Base-by-base conservation (phyloP, 352 stramenopile species). In the Globisporangium viniferum region DNA sequence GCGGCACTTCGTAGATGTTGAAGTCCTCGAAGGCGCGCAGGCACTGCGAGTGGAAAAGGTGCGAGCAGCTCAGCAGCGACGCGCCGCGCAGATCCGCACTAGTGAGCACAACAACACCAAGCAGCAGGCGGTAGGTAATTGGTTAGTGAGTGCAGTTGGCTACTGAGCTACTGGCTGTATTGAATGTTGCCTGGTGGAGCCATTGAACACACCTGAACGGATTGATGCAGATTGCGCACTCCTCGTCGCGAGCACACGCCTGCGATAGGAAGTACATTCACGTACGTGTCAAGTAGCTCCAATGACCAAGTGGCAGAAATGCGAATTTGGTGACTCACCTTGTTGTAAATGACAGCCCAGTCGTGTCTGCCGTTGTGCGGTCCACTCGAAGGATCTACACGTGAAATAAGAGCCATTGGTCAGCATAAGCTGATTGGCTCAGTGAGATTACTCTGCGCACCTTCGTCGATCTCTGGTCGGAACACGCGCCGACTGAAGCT, bases 191-290 rank as follows among this genome's bases (percentile, higher is more conserved):
- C 39, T 49, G 41, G 41, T 22, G 5, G 5, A 49, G 41, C 0
- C 5, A 49, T 22, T 7, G 15, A 35, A 24, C 66, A 24, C 69
- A 93, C 85, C 74, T 73, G 70, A 94, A 88, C 1, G 73, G 39
- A 62, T 90, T 90, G 70, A 95, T 86, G 69, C 88, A 96, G 63
- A 96, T 96, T 20, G 88, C 80, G 33, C 88, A 96, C 60, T 96
- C 88, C 12, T 92, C 86, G 27, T 78, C 75, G 6, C 84, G 77
- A 4, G 57, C 66, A 12, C 67, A 67, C 2, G 83, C 82, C 83
- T 91, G 31, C 7, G 10, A 39, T 24, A 24, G 24, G 24, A 24
- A 24, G 24, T 24, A 24, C 24, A 24, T 24, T 24, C 24, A 24
- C 24, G 24, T 24, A 24, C 24, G 24, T 24, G 24, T 24, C 24